A percentile compares a stretch with the other conserved stretches of the same genome.
Conservation (phyloP, 2,329 filamentous ascomycete species). For the Aschersonia sp. region DNA sequence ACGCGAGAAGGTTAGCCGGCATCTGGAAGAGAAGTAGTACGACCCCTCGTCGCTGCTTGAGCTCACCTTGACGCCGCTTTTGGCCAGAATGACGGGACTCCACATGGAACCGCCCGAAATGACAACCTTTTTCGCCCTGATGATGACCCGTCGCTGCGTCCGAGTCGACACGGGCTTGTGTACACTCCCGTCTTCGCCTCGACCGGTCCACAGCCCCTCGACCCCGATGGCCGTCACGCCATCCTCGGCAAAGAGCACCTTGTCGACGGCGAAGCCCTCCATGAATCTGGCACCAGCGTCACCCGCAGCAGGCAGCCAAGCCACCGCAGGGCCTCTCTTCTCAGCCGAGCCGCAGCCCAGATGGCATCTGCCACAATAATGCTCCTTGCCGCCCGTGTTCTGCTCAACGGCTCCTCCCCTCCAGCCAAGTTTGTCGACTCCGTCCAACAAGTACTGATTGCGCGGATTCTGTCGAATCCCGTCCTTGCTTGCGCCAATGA, state of each 20-base stretch:
- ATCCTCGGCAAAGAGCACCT: conserved; percentile 51
- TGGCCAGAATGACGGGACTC: conserved; percentile 61
- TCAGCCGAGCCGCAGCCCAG: conserved; percentile 49
- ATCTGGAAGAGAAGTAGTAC: too few species aligned
- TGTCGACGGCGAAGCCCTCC: conserved; percentile 64
- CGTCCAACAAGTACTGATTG: conserved; percentile 62
- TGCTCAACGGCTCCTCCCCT: conserved; percentile 56
- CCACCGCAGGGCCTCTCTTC: conserved; percentile 67
- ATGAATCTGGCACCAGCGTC: conserved; percentile 66
- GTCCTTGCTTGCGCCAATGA: conserved; percentile 60
- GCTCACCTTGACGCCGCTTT: conserved; percentile 58
- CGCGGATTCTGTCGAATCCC: conserved; percentile 57
- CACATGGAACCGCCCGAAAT: conserved; percentile 64
- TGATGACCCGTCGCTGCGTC: conserved; percentile 44
- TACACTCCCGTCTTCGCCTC: conserved; percentile 47
- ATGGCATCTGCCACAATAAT: conserved; percentile 57
- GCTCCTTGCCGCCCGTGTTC: conserved; percentile 60
- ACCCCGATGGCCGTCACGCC: conserved; percentile 53
- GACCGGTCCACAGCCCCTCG: conserved; percentile 59
- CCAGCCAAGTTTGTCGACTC: conserved; percentile 60
- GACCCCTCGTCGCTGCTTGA: neutral
- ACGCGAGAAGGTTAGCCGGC: too few species aligned
- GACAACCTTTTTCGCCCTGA: conserved; percentile 71
- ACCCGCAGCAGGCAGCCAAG: conserved; percentile 68
- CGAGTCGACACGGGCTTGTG: conserved; percentile 32